Conservation (phyloP, 441 rosid genomes). For the Arabidopsis hybrid region DNA sequence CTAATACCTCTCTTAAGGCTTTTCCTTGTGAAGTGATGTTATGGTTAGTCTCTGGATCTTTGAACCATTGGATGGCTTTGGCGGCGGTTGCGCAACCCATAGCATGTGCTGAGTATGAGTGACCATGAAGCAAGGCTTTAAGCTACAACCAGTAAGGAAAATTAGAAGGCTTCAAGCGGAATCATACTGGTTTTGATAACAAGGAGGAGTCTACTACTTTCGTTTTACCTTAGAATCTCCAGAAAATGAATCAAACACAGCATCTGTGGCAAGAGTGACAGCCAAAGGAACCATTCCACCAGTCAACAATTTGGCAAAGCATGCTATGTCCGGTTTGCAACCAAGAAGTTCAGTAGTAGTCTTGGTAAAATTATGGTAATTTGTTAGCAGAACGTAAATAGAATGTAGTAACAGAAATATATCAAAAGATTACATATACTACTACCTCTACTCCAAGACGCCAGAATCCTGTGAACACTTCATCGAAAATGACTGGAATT, state of each 20-base stretch:
- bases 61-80: slow-evolving; percentile 88
- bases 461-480: slow-evolving; percentile 98
- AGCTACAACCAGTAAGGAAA: slow-evolving; percentile 57
- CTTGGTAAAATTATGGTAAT: slow-evolving; percentile 50
- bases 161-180: slow-evolving; percentile 25
- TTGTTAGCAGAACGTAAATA: slow-evolving; percentile 31
- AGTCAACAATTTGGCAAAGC: slow-evolving; percentile 92
- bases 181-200: background rate
- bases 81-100: slow-evolving; percentile 92
- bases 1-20: slow-evolving; percentile 74
- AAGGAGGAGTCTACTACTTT: background rate
- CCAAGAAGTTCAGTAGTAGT: slow-evolving; percentile 81
- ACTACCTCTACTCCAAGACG: slow-evolving; percentile 92
- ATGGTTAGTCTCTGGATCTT: slow-evolving; percentile 73
- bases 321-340: slow-evolving; percentile 89
- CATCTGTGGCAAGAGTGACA: slow-evolving; percentile 78
- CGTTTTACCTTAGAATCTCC: slow-evolving; percentile 84
- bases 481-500: slow-evolving; percentile 92
- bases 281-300: slow-evolving; percentile 95
- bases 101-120: slow-evolving; percentile 95
- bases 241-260: slow-evolving; percentile 73
- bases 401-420: slow-evolving; percentile 17
- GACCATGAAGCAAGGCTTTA: slow-evolving; percentile 94
- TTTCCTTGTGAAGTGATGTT: slow-evolving; percentile 61
- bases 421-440: background rate